These are phyloP conservation scores for Leishmania tropica DNA, from an alignment of 208 protist genomes.

Conservation along the genomic window DNA sequence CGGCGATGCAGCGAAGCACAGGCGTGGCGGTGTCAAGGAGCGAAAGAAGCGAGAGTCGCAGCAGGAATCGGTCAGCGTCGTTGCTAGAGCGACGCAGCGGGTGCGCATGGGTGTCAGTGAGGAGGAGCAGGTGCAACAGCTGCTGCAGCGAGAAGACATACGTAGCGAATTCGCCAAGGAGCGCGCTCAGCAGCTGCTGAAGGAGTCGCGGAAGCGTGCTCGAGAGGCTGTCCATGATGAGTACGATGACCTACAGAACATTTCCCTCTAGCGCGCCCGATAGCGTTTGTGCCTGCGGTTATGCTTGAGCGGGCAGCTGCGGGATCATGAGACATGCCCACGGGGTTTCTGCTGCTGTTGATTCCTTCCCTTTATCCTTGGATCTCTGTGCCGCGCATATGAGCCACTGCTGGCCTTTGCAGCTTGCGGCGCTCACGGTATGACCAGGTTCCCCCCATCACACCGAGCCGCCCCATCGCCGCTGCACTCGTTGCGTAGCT, in stretches of 20 bases:
- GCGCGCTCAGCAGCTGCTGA: slow-evolving; percentile 44
- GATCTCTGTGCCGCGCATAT: background rate
- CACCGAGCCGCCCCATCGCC: background rate
- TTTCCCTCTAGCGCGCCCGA: slow-evolving; percentile 20
- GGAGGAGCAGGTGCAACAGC: slow-evolving; percentile 71
- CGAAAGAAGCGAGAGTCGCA: slow-evolving; percentile 62
- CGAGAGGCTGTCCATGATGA: slow-evolving; percentile 52
- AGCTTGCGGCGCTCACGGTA: background rate
- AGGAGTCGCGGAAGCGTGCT: slow-evolving; percentile 51
- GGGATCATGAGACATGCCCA: background rate
- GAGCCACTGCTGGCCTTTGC: background rate
- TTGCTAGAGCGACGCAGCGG: slow-evolving; percentile 68
- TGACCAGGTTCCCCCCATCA: background rate
- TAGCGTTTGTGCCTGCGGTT: background rate
- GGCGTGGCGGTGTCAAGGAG: slow-evolving; percentile 66
- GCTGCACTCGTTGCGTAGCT: background rate
- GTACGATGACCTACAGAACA: slow-evolving; percentile 79
- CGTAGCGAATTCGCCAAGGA: slow-evolving; percentile 58
- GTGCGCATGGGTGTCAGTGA: slow-evolving; percentile 88
- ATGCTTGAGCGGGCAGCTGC: background rate
- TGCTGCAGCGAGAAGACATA: slow-evolving; percentile 71
- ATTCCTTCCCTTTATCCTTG: background rate
- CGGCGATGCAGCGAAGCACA: slow-evolving; percentile 47
- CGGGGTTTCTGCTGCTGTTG: background rate
- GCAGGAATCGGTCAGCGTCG: slow-evolving; percentile 49